Base-by-base conservation (phyloP, 352 stramenopile species). In the Globisporangium spiculum region DNA sequence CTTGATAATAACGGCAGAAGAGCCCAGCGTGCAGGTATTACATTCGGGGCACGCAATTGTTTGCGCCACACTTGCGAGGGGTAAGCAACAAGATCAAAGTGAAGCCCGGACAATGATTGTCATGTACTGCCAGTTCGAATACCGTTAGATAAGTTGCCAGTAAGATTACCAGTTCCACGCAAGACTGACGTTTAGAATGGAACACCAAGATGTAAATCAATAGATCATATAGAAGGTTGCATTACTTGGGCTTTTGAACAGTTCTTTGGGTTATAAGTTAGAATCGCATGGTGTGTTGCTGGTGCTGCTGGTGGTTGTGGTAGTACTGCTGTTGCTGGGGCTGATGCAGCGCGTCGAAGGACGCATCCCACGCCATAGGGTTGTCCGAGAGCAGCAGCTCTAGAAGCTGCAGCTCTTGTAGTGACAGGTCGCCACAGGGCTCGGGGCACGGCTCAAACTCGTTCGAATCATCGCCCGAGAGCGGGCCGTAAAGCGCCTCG, bases 381-480 rank as follows among this genome's bases (percentile, higher is more conserved):
- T 59, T 53, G 57, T 71, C 66, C 0, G 60, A 71, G 20, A 71
- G 66, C 24, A 71, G 32, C n/a, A 61, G 34, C 34, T 71, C 59
- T 7, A 71, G 34, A 10, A 67, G 36, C 20, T 56, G 58, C 59
- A 71, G 60, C n/a, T 71, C 66, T 36, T 58, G 38, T 36, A 67
- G 36, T 20, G 66, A 57, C n/a, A 71, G 59, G 32, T 67, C 60
- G 26, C 60, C 66, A 16, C 66, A 66, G 34, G 66, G 66, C 48
- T 66, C 48, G 1, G 52, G 58, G 20, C 32, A 66, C 14, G 66
- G 66, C 38, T 66, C 58, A 22, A 66, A 61, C 38, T 53, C 56
- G n/a, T 2, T 20, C n/a, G 46, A 9, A 0, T 65, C 65, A 3
- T 69, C 56, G 30, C 41, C 44, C 22, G 56, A 64, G 32, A 64